Evolutionary conservation across 495 filamentous ascomycete genomes (phyloP).

Genomic region (Tuber umbilicatum): DNA sequence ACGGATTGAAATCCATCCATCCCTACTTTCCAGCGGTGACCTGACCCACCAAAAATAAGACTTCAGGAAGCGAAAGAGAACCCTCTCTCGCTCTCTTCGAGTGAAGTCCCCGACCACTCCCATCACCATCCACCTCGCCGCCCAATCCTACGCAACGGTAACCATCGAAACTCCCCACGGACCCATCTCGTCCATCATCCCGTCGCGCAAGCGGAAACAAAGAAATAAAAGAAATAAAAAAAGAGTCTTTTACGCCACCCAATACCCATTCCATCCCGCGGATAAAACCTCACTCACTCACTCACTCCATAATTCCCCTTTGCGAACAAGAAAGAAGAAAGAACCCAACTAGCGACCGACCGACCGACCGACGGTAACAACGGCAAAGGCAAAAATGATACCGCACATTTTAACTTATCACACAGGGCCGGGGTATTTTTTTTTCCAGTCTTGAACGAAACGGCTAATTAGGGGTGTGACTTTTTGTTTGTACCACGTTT

Average conservation of each 20-base stretch:
- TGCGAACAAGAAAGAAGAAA: background rate
- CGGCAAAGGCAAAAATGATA: background rate
- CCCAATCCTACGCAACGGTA: no score
- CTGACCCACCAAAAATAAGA: no score
- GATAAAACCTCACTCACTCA: background rate
- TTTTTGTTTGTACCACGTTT: background rate
- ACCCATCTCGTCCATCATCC: background rate
- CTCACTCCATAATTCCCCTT: background rate
- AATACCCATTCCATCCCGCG: background rate
- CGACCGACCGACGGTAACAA: no score
- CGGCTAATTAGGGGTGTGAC: background rate
- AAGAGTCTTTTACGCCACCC: background rate
- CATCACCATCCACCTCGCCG: no score
- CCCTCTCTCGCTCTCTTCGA: no score
- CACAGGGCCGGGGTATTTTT: background rate
- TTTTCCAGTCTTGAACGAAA: background rate
- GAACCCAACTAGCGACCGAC: no score
- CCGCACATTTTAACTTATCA: background rate
- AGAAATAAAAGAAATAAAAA: background rate
- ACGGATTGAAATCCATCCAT: no score
- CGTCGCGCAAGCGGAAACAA: background rate
- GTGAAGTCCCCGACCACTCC: no score
- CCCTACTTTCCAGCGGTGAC: no score
- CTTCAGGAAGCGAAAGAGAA: no score
- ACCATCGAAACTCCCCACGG: no score